phyloP scores from a whole-genome alignment of 192 early-diverging fungal genomes.

The Lobulomyces angularis region DNA sequence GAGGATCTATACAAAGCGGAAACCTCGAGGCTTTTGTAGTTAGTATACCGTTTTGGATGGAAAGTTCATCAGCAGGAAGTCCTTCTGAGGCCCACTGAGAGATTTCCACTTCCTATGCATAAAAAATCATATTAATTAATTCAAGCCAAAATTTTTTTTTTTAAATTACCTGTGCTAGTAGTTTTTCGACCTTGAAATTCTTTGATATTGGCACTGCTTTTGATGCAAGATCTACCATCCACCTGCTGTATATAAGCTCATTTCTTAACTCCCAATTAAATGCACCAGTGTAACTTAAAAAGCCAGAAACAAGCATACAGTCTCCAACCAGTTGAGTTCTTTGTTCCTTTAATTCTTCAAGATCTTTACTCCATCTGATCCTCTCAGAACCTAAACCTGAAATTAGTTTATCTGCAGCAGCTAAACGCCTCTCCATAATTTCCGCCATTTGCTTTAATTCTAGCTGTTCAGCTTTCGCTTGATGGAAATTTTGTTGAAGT shows the following conservation, averaged over 20 bases:
- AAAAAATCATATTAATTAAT: no score
- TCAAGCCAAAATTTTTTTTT: no score
- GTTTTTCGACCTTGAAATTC: constrained; percentile 34
- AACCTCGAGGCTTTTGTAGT: constrained; percentile 47
- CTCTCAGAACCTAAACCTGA: constrained; percentile 47
- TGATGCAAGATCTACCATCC: constrained; percentile 32
- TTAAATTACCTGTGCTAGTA: no score
- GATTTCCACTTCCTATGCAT: constrained; percentile 48
- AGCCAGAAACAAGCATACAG: constrained; percentile 45
- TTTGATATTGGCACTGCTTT: constrained; percentile 30
- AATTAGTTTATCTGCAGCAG: constrained; percentile 48
- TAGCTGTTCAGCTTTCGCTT: constrained; percentile 44
- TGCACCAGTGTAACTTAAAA: constrained; percentile 46
- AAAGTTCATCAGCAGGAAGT: constrained; percentile 47
- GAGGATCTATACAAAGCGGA: constrained; percentile 52
- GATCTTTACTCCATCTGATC: constrained; percentile 45
- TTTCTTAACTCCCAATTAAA: constrained; percentile 52
- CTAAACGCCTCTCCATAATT: constrained; percentile 47
- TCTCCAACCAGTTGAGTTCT: constrained; percentile 41
- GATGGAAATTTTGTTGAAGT: constrained; percentile 42
- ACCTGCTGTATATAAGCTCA: constrained; percentile 43
- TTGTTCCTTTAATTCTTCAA: constrained; percentile 38
- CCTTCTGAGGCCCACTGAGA: constrained; percentile 47
- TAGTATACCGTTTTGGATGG: constrained; percentile 50
- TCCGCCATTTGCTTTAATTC: constrained; percentile 51